Evolutionary conservation across 495 filamentous ascomycete species (phyloP).

Genomic region (Extremus antarcticus): DNA sequence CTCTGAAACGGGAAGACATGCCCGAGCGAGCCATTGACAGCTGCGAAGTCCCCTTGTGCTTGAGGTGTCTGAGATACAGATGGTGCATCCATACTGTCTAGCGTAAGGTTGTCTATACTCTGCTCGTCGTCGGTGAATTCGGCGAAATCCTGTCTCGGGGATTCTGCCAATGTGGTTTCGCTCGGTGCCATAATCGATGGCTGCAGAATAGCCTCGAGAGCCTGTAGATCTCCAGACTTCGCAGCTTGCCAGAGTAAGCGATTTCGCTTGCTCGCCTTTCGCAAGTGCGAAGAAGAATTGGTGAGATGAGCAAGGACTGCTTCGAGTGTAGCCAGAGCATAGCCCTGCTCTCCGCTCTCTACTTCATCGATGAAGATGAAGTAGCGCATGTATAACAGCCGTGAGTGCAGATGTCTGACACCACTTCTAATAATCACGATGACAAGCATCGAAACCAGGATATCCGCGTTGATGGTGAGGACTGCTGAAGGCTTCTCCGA

Average conservation of each 20-base stretch:
- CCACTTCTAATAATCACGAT: constrained; percentile 90
- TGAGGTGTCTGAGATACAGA: neutral
- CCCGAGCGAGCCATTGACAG: constrained; percentile 43
- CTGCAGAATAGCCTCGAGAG: constrained; percentile 71
- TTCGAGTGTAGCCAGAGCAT: constrained; percentile 92
- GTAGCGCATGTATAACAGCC: constrained; percentile 82
- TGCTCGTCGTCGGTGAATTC: constrained; percentile 9
- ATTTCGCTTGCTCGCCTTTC: constrained; percentile 76
- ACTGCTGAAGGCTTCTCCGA: constrained; percentile 51
- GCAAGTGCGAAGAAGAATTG: constrained; percentile 67
- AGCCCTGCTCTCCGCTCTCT: constrained; percentile 92
- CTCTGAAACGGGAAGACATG: constrained; percentile 86
- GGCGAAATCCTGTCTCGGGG: constrained; percentile 2
- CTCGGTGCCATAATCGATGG: constrained; percentile 28
- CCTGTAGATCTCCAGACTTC: constrained; percentile 58
- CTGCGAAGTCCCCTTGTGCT: constrained; percentile 6
- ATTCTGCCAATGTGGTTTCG: constrained; percentile 3
- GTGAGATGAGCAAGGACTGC: constrained; percentile 86
- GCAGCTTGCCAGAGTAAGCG: constrained; percentile 80
- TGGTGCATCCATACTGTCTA: too few relatives aligned
- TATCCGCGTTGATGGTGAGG: constrained; percentile 90
- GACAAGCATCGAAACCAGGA: constrained; percentile 81
- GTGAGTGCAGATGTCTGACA: constrained; percentile 75
- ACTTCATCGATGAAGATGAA: constrained; percentile 97
- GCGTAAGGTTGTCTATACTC: neutral